Conservation (phyloP, 2,329 filamentous ascomycete species). For the Cladosporium sp. region DNA sequence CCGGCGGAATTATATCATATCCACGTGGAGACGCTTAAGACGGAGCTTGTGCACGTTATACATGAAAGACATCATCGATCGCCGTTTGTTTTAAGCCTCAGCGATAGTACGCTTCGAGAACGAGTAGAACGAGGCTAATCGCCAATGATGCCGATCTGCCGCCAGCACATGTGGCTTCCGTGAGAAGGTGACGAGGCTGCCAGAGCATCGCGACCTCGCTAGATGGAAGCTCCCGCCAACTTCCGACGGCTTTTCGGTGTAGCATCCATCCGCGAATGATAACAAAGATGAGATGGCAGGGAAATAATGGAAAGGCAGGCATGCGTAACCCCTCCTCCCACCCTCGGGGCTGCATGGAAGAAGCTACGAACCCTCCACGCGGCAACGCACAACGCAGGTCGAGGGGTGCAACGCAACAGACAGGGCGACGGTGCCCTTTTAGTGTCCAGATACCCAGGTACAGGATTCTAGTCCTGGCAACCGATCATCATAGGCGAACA, state of each 20-base stretch:
- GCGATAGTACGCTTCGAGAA: background rate
- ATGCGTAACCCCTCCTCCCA: slow-evolving; percentile 8
- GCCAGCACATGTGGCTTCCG: background rate
- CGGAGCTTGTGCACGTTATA: background rate
- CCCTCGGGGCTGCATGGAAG: slow-evolving; percentile 10
- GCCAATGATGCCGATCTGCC: background rate
- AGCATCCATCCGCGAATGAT: slow-evolving; percentile 2
- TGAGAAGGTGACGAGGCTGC: background rate
- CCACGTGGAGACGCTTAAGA: background rate
- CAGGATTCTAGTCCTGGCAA: background rate
- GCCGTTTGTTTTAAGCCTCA: background rate
- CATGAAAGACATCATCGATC: background rate
- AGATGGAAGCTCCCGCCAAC: background rate
- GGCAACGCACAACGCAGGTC: background rate
- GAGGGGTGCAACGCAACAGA: background rate
- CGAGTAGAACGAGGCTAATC: background rate
- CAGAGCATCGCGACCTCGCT: background rate
- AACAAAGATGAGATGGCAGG: background rate
- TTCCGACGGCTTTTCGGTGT: slow-evolving; percentile 3
- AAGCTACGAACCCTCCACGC: slow-evolving; percentile 8
- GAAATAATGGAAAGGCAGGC: background rate
- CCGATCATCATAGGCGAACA: background rate
- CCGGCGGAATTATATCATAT: background rate
- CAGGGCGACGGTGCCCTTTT: background rate
- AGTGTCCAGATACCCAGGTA: background rate